Evolutionary conservation across 2,329 filamentous ascomycete species (phyloP), one percentile per base, ranked within the genome.

Genomic region (Ceratocystis albifundus): DNA sequence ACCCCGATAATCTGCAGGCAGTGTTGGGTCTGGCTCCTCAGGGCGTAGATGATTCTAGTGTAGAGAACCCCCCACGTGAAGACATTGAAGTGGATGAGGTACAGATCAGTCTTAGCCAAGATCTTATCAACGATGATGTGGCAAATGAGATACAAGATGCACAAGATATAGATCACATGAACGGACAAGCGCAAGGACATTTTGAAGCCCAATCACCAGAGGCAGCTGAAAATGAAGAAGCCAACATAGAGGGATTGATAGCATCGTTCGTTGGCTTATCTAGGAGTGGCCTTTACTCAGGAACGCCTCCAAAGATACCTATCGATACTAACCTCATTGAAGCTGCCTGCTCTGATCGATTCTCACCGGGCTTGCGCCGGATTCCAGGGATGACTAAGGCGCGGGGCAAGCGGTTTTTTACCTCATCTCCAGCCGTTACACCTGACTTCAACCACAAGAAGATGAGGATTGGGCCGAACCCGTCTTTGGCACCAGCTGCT

Each of bases 81-180:
- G 82, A 78, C 68, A 79, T 87, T 55, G 78, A 86, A 25, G 84
- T 90, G 4, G 86, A 92, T 70, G 86, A 90, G 70, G 77, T 77
- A 36, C 80, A 79, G 25, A 83, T 86, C 30, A 65, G 17, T 28
- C 61, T 61, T 59, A 65, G 41, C 32, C 64, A 66, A 65, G 53
- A 28, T 5, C 12, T 20, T 36, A 20, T 50, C 46, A 30, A 61
- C 25, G 36, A 63, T 28, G 41, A 66, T 32, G 57, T 32, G 30
- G 32, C 44, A 44, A 17, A 59, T 28, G 63, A 28, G 2, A 53
- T 50, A 36, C 50, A 65, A 4, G 46, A 48, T 7, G 36, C 28
- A 22, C 28, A 46, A 20, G 22, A 64, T 30, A 15, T 32, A 17
- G 57, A 65, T 20, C 53, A 30, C 20, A 22, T 55, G 25, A 48